Evolutionary conservation across 73 alveolate species (phyloP).

Genomic region (Paramecium biaurelia): DNA sequence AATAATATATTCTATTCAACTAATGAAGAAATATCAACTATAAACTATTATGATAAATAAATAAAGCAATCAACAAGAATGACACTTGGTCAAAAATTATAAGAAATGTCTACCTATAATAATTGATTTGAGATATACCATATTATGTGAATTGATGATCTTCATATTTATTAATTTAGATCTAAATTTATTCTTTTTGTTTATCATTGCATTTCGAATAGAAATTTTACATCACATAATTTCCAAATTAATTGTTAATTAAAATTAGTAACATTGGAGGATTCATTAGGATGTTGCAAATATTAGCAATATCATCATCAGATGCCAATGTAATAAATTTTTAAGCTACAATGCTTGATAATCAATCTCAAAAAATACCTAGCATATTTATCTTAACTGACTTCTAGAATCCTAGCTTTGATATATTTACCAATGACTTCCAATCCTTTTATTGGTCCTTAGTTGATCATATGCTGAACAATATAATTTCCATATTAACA

Average conservation of each 20-base stretch:
- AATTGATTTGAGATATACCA: background rate
- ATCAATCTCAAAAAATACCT: background rate
- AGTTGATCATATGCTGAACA: constrained; percentile 41
- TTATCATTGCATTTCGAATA: constrained; percentile 24
- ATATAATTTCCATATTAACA: constrained; percentile 45
- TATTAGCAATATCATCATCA: constrained; percentile 2
- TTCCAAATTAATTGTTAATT: constrained; percentile 30
- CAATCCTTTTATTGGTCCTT: background rate
- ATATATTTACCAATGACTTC: background rate
- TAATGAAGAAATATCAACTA: too few species aligned
- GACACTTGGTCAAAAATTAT: background rate
- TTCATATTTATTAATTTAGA: background rate
- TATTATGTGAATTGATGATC: background rate
- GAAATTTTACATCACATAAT: constrained; percentile 37
- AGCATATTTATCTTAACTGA: constrained; percentile 49
- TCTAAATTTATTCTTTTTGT: background rate
- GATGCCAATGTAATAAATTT: background rate
- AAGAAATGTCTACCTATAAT: background rate
- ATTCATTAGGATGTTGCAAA: background rate
- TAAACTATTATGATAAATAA: too few species aligned
- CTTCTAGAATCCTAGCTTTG: background rate
- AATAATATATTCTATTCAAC: too few species aligned
- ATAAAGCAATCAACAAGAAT: background rate
- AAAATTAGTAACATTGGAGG: background rate
- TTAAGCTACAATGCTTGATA: constrained; percentile 34